These are phyloP conservation scores for Leishmania tropica DNA, from an alignment of 208 protist species.

Conservation along the genomic window DNA sequence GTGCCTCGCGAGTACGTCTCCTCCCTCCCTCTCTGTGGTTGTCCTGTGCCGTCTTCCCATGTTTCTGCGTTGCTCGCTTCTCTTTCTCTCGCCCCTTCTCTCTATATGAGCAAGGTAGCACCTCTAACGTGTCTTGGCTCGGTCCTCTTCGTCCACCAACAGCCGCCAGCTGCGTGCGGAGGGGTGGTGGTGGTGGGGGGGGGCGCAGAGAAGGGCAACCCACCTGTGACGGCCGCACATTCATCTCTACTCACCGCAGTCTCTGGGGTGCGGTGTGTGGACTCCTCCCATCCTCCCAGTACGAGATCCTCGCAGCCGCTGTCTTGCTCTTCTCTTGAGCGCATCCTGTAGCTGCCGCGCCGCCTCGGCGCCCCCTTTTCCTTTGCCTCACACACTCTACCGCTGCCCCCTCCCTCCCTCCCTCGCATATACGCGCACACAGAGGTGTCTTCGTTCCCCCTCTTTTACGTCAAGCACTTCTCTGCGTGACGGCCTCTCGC, in stretches of 20 bases:
- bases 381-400: background rate
- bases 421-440: background rate
- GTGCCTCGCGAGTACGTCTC: background rate
- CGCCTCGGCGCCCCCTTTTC: background rate
- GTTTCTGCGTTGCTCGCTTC: background rate
- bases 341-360: background rate
- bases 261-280: background rate
- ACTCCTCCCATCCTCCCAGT: background rate
- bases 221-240: background rate
- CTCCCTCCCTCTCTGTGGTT: background rate
- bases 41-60: background rate
- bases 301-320: background rate
- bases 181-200: too few species aligned
- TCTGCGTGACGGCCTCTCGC: background rate
- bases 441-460: background rate
- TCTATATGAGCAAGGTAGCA: background rate
- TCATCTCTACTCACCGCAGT: background rate
- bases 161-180: background rate
- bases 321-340: background rate
- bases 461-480: background rate
- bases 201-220: background rate
- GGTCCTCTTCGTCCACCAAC: background rate
- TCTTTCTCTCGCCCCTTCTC: background rate
- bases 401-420: background rate
- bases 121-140: background rate